Conservation (phyloP, 164 flowering plant species). For the Berberis vulgaris region DNA sequence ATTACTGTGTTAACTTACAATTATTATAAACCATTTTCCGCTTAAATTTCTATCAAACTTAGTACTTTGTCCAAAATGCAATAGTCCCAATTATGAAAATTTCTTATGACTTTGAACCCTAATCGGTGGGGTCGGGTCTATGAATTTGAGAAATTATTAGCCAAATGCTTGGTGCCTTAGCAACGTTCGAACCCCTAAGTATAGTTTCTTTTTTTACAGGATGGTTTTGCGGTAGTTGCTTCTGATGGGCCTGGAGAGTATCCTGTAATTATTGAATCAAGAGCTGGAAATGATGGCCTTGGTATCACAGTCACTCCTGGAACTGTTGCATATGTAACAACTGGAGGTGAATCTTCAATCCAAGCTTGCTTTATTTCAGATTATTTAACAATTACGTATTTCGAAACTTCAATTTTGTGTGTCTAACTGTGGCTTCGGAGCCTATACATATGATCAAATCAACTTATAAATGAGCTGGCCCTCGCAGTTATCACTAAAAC, state of each 20-base stretch:
- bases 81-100: too few species aligned
- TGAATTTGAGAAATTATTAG: background rate
- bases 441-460: too few species aligned
- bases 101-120: too few species aligned
- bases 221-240: slow-evolving; percentile 94
- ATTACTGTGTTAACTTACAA: background rate
- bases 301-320: slow-evolving; percentile 68
- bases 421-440: too few species aligned
- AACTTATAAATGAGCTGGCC: too few species aligned
- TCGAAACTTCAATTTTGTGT: too few species aligned
- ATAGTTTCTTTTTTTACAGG: slow-evolving; percentile 30
- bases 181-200: background rate
- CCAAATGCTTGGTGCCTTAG: background rate
- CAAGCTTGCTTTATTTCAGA: background rate
- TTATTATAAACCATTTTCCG: too few species aligned
- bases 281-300: slow-evolving; percentile 94
- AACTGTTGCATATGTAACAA: slow-evolving; percentile 89
- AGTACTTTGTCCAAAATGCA: too few species aligned
- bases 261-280: slow-evolving; percentile 75
- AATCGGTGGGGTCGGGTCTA: background rate
- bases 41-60: too few species aligned
- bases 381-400: too few species aligned
- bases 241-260: slow-evolving; percentile 96
- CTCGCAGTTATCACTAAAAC: too few species aligned
- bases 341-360: slow-evolving; percentile 55